These are phyloP conservation scores for Wickerhamomyces queroliae DNA, from an alignment of 805 yeast species.

Conservation along the genomic window DNA sequence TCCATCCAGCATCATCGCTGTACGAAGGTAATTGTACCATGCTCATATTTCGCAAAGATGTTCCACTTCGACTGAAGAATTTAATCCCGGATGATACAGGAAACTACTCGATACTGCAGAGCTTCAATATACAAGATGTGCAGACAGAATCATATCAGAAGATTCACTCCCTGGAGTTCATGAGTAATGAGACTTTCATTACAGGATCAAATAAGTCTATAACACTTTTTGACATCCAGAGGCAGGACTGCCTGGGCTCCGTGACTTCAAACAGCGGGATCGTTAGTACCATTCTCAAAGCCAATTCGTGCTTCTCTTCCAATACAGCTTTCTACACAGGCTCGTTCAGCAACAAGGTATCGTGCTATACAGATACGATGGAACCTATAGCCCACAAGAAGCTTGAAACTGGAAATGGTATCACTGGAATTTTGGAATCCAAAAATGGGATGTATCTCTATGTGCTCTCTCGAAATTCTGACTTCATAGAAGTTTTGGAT, in stretches of 20 bases:
- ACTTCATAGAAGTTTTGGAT: slow-evolving; percentile 28
- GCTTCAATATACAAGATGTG: slow-evolving; percentile 24
- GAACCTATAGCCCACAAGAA: slow-evolving; percentile 11
- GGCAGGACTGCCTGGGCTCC: slow-evolving; percentile 16
- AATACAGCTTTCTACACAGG: slow-evolving; percentile 22
- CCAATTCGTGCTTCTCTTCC: slow-evolving; percentile 8
- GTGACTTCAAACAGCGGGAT: slow-evolving; percentile 10
- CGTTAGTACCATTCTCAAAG: slow-evolving; percentile 12
- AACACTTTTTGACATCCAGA: slow-evolving; percentile 24
- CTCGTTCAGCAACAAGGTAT: slow-evolving; percentile 26
- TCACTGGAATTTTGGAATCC: slow-evolving; percentile 29
- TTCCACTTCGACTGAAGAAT: slow-evolving; percentile 30
- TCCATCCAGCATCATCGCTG: slow-evolving; percentile 31
- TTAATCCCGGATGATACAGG: slow-evolving; percentile 15
- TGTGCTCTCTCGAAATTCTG: slow-evolving; percentile 24
- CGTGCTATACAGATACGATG: slow-evolving; percentile 22
- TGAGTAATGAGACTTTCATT: slow-evolving; percentile 17
- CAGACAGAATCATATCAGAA: slow-evolving; percentile 29
- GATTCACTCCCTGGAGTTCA: slow-evolving; percentile 23
- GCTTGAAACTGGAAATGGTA: slow-evolving; percentile 23
- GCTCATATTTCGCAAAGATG: slow-evolving; percentile 24
- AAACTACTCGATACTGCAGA: slow-evolving; percentile 10
- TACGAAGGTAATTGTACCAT: slow-evolving; percentile 21
- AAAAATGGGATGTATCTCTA: slow-evolving; percentile 31
- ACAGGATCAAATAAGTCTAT: slow-evolving; percentile 27